These are phyloP conservation scores for Colletotrichum costaricense DNA, from an alignment of 2,329 filamentous ascomycete species.

Conservation along the genomic window DNA sequence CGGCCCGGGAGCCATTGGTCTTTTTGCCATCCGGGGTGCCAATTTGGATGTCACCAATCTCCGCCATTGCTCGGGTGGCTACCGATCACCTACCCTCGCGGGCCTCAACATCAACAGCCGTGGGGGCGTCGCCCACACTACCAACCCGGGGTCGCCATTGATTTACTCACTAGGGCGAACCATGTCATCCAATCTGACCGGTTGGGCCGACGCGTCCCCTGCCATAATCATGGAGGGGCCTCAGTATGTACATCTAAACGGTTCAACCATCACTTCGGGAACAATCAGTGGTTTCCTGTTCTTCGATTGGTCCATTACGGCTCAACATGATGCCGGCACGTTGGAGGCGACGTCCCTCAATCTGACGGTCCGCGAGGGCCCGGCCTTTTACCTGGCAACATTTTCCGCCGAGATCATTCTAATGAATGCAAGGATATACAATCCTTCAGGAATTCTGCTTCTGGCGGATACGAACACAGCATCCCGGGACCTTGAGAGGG, in stretches of 20 bases:
- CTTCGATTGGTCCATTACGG: slow-evolving; percentile 15
- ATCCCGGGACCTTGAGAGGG: slow-evolving; percentile 3
- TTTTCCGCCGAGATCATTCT: background rate
- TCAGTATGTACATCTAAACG: background rate
- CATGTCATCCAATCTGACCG: background rate
- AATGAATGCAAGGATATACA: background rate
- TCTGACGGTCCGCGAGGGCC: background rate
- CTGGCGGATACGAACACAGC: background rate
- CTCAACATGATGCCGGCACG: background rate
- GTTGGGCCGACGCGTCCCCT: slow-evolving; percentile 1
- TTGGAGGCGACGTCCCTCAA: background rate
- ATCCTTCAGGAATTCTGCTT: background rate
- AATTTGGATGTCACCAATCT: background rate
- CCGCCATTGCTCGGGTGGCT: slow-evolving; percentile 16
- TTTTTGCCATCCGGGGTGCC: background rate
- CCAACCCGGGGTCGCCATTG: slow-evolving; percentile 1
- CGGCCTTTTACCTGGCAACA: background rate
- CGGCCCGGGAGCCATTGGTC: slow-evolving; percentile 7
- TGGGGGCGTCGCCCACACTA: slow-evolving; percentile 9
- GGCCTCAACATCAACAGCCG: background rate
- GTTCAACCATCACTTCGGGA: background rate
- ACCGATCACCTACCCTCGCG: slow-evolving; percentile 8
- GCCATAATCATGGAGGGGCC: slow-evolving; percentile 17
- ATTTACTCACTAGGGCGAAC: slow-evolving; percentile 7
- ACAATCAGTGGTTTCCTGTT: slow-evolving; percentile 10